Percentiles rank a stretch among this genome's conserved stretches.
Evolutionary conservation across 768 basidiomycete species (phyloP).

Genomic region (Leccinum sublutescens): DNA sequence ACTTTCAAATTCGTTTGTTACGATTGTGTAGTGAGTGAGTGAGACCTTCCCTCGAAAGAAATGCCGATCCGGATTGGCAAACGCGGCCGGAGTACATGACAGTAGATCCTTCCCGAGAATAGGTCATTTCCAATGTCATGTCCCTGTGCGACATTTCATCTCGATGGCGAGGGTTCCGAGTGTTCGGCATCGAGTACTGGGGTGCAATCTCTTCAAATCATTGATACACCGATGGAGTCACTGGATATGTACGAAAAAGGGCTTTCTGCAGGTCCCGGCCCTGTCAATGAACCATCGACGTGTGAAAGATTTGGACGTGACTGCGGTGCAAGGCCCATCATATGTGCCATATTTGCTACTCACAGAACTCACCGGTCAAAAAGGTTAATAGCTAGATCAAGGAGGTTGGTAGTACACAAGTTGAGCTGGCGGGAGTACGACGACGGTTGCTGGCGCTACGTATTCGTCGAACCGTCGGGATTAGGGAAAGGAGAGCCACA

Average conservation of each 20-base stretch:
- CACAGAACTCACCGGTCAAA: neutral
- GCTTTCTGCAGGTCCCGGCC: neutral
- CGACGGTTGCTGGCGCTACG: neutral
- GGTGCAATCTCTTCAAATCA: slow-evolving; percentile 1
- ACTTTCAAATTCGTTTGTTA: slow-evolving; percentile 2
- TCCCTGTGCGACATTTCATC: slow-evolving; percentile 15
- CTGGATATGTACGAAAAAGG: neutral
- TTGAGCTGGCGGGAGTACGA: neutral
- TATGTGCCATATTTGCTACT: neutral
- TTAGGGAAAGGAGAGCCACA: slow-evolving; percentile 15
- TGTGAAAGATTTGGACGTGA: neutral
- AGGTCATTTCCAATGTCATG: slow-evolving; percentile 17
- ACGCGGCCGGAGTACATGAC: slow-evolving; percentile 5
- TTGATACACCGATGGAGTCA: neutral
- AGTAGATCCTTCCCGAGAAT: slow-evolving; percentile 20
- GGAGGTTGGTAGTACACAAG: neutral
- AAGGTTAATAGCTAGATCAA: neutral
- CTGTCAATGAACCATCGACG: neutral
- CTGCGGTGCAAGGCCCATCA: neutral
- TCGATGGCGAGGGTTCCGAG: slow-evolving; percentile 2
- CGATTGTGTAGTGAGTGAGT: neutral
- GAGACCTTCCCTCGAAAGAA: neutral
- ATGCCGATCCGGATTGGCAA: slow-evolving; percentile 8
- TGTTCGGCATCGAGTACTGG: neutral
- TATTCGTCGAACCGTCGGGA: neutral